Evolutionary conservation across 306 rosid genomes (phyloP).

Genomic region (Sicyos baderoa): DNA sequence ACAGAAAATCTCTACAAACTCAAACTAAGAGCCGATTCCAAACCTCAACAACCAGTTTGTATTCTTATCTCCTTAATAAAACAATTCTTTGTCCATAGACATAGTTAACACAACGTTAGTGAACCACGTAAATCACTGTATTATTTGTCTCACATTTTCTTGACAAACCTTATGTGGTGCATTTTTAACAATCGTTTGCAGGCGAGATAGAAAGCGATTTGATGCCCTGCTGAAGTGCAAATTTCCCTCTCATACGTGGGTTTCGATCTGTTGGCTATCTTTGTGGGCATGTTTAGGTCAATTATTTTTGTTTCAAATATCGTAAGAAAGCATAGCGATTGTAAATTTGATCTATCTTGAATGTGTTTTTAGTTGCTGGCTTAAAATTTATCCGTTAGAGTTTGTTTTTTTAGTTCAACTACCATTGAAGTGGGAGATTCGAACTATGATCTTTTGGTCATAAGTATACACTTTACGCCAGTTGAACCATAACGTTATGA

Average conservation of each 20-base stretch:
- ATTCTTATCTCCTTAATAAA: too few species aligned
- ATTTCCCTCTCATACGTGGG: background rate
- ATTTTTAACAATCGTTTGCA: conserved; percentile 26
- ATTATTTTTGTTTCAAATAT: background rate
- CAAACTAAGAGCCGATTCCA: too few species aligned
- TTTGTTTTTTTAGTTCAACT: background rate
- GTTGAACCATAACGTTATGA: too few species aligned
- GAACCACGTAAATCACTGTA: too few species aligned
- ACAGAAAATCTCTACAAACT: too few species aligned
- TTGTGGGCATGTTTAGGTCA: conserved; percentile 3
- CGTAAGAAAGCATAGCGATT: conserved; percentile 4
- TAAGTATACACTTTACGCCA: too few species aligned
- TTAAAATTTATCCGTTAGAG: background rate
- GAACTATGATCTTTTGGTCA: too few species aligned
- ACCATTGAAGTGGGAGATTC: too few species aligned
- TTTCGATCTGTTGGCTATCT: background rate
- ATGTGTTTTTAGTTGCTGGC: background rate
- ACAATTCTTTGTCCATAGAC: too few species aligned
- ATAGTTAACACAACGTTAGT: too few species aligned
- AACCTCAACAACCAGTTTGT: too few species aligned
- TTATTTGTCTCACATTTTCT: too few species aligned
- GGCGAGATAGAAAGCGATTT: conserved; percentile 47
- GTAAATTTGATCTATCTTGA: conserved; percentile 10
- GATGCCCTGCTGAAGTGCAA: conserved; percentile 16
- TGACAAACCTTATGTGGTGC: background rate